These are phyloP conservation scores for Brassica hybrid DNA, from an alignment of 441 rosid species.

Conservation along the genomic window DNA sequence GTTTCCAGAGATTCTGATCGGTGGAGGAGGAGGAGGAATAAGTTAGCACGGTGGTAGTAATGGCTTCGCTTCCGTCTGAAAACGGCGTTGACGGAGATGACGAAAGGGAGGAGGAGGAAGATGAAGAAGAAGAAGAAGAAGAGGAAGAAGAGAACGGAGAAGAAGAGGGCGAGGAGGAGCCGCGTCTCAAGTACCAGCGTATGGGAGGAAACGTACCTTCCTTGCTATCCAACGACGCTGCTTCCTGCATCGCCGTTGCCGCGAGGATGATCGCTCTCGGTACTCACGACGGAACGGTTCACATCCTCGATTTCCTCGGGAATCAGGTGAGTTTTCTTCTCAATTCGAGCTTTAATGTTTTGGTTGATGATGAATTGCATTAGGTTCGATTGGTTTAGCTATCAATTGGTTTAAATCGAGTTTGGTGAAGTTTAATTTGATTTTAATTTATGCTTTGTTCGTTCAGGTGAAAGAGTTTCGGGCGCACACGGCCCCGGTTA, in stretches of 20 bases:
- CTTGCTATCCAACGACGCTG: constrained; percentile 80
- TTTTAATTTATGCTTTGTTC: no score
- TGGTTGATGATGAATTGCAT: not conserved
- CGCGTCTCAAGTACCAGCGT: constrained; percentile 94
- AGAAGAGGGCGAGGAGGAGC: constrained; percentile 89
- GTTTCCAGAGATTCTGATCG: constrained; percentile 29
- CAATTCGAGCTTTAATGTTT: not conserved
- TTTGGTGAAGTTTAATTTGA: no score
- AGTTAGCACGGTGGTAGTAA: constrained; percentile 44
- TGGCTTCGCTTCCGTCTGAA: constrained; percentile 84
- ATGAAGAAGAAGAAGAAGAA: constrained; percentile 52
- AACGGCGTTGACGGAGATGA: constrained; percentile 97
- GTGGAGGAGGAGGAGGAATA: not conserved
- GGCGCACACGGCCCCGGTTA: constrained; percentile 84
- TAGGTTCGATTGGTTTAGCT: no score
- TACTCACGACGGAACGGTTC: constrained; percentile 84
- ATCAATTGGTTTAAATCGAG: no score
- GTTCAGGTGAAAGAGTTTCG: constrained; percentile 85
- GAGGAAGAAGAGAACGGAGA: constrained; percentile 63
- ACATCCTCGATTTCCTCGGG: constrained; percentile 95
- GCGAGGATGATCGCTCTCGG: constrained; percentile 99
- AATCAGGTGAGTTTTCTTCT: constrained; percentile 64
- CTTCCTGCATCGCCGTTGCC: constrained; percentile 93
- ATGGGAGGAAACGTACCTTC: constrained; percentile 95
- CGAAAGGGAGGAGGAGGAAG: constrained; percentile 64